Base-by-base conservation (phyloP, 345 rosid genomes). In the Viola odorata region DNA sequence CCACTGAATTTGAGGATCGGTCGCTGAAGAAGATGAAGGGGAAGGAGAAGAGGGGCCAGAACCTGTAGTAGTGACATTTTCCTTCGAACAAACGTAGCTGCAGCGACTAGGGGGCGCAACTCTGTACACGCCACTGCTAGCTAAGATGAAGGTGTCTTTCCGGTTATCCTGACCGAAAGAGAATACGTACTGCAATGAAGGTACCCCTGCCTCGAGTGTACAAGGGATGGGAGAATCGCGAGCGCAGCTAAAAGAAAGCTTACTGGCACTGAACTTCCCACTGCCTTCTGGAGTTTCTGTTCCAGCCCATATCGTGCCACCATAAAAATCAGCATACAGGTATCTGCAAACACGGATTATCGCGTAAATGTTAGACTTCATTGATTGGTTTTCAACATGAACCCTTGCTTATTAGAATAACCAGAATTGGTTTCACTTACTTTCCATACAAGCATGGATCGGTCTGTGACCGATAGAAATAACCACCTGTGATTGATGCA, bases 381-480 rank as follows among this genome's bases (percentile, higher is more conserved):
- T 23, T 23, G 32, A 23, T 23, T 23, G 32, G 32, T 23, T 23
- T 23, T 2, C 32, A 23, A 23, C 32, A 23, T 23, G 32, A 23
- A 23, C 32, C 32, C 32, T 23, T 23, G 32, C 32, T 23, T 23
- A 23, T 23, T 23, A 23, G 32, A 1, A 23, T 23, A 23, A 23
- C 32, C 32, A 23, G 32, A 23, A 23, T 2, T 23, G 32, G 2
- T 23, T 23, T 23, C 32, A 23, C 79, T 74, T 54, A 80, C 87
- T 69, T 82, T 66, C 87, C 82, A 67, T 75, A 52, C 72, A 73
- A 14, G 67, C 85, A 80, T 69, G 87, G 82, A 78, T 85, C 85
- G 50, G 77, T 71, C 39, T 16, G 67, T 59, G 81, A 77, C 64
- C 84, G 69, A 59, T 71, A 80, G 45, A 80, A 78, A 62, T 80